Evolutionary conservation across 2,329 filamentous ascomycete genomes (phyloP).

Genomic region (Shiraia bambusicola): DNA sequence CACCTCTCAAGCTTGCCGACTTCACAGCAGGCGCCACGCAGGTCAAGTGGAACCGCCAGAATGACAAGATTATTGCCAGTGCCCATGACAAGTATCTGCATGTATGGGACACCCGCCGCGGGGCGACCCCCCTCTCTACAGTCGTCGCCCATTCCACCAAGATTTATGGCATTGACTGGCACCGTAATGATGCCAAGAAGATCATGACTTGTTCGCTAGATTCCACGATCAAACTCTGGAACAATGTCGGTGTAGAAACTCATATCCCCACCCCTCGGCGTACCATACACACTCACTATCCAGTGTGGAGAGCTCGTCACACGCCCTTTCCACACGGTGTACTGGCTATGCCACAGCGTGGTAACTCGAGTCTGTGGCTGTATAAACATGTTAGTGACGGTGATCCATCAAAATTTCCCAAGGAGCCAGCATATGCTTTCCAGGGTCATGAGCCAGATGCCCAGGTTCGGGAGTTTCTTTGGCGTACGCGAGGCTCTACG

Average conservation of each 20-base stretch:
- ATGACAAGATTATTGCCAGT: constrained; percentile 83
- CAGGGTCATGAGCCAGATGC: constrained; percentile 53
- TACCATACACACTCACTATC: constrained; percentile 78
- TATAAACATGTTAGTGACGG: constrained; percentile 66
- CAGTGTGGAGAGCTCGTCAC: constrained; percentile 87
- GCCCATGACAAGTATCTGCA: constrained; percentile 85
- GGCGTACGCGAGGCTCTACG: constrained; percentile 71
- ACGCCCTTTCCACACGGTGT: constrained; percentile 87
- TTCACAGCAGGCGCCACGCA: constrained; percentile 94
- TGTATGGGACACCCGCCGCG: constrained; percentile 86
- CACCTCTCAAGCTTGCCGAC: constrained; percentile 66
- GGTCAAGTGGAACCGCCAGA: constrained; percentile 90
- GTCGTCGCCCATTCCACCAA: constrained; percentile 89
- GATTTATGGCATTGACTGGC: constrained; percentile 96
- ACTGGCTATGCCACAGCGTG: constrained; percentile 88
- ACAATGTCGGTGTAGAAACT: constrained; percentile 64
- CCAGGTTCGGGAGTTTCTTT: constrained; percentile 87
- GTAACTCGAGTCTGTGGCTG: constrained; percentile 79
- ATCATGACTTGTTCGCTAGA: constrained; percentile 89
- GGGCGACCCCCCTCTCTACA: constrained; percentile 74
- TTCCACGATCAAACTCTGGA: constrained; percentile 92
- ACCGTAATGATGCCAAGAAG: constrained; percentile 69
- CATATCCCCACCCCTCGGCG: constrained; percentile 48
- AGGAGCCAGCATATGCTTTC: constrained; percentile 50
- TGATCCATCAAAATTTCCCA: constrained; percentile 21